phyloP scores from a whole-genome alignment of 305 asterid genomes.

The Rubia peregrina region DNA sequence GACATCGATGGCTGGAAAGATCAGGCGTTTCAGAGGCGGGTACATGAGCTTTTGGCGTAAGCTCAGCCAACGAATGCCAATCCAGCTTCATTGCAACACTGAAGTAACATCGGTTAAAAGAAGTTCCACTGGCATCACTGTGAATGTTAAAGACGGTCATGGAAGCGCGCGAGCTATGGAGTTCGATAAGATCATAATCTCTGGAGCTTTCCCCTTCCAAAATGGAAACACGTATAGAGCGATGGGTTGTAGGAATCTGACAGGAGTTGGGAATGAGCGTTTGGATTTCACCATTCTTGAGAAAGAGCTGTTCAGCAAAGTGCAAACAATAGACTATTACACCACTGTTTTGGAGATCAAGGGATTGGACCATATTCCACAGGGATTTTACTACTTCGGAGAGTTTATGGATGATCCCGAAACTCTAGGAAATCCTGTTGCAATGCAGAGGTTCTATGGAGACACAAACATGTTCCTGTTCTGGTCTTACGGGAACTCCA shows the following conservation, averaged over 20 bases:
- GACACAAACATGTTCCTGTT: slow-evolving; percentile 55
- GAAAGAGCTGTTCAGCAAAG: slow-evolving; percentile 59
- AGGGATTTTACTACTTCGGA: slow-evolving; percentile 68
- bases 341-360: slow-evolving; percentile 69
- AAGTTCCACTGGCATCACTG: slow-evolving; percentile 19
- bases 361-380: slow-evolving; percentile 66
- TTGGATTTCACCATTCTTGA: slow-evolving; percentile 58
- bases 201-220: slow-evolving; percentile 66
- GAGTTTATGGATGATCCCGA: slow-evolving; percentile 72
- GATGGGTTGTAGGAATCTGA: slow-evolving; percentile 27
- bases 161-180: slow-evolving; percentile 30
- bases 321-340: slow-evolving; percentile 63
- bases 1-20: slow-evolving; percentile 77
- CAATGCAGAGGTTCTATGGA: slow-evolving; percentile 64
- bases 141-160: slow-evolving; percentile 28
- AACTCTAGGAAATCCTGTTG: slow-evolving; percentile 75
- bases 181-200: slow-evolving; percentile 61
- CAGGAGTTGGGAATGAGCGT: slow-evolving; percentile 25
- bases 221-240: slow-evolving; percentile 40
- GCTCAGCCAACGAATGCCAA: slow-evolving; percentile 40
- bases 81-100: slow-evolving; percentile 46
- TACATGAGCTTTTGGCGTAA: slow-evolving; percentile 69
- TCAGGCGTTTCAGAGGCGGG: slow-evolving; percentile 70
- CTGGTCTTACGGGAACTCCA: slow-evolving; percentile 83
- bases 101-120: slow-evolving; percentile 41